These are phyloP conservation scores for Fraxinus pennsylvanica DNA, from an alignment of 257 asterid species.

Conservation along the genomic window DNA sequence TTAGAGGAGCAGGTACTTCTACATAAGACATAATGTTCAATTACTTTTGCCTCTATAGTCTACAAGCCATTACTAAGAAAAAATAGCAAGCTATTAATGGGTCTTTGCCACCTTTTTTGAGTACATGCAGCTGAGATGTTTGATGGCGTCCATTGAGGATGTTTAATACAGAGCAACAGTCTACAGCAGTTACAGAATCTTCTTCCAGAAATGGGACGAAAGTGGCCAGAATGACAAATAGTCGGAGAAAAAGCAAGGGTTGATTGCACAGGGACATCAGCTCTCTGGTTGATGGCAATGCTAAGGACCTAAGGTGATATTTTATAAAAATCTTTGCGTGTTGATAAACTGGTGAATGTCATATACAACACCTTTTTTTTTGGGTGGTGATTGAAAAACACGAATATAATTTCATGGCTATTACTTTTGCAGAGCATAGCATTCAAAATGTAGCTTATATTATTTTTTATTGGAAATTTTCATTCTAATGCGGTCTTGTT, in stretches of 20 bases:
- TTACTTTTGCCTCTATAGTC: constrained; percentile 6
- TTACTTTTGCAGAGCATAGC: not conserved
- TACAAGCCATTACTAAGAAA: not conserved
- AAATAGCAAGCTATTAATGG: constrained; percentile 3
- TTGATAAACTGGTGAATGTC: not conserved
- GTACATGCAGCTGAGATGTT: constrained; percentile 49
- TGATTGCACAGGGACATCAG: constrained; percentile 3
- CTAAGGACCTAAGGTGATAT: not conserved
- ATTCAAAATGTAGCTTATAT: not conserved
- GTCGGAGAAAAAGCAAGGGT: constrained; percentile 33
- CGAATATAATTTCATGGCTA: not conserved
- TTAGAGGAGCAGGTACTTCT: constrained; percentile 75
- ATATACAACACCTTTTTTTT: not conserved
- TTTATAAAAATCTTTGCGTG: not conserved
- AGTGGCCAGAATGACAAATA: constrained; percentile 27
- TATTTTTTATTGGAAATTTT: not conserved
- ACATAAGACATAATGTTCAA: not conserved
- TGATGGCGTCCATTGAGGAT: constrained; percentile 58
- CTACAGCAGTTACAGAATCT: constrained; percentile 25
- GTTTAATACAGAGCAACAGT: constrained; percentile 38
- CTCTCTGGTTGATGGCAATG: not conserved
- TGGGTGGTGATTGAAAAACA: not conserved
- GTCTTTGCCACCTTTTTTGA: constrained; percentile 16
- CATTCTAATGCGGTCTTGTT: no score
- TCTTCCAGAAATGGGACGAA: constrained; percentile 29